These are phyloP conservation scores for Tremella fuciformis DNA, from an alignment of 768 basidiomycete species.

Conservation along the genomic window DNA sequence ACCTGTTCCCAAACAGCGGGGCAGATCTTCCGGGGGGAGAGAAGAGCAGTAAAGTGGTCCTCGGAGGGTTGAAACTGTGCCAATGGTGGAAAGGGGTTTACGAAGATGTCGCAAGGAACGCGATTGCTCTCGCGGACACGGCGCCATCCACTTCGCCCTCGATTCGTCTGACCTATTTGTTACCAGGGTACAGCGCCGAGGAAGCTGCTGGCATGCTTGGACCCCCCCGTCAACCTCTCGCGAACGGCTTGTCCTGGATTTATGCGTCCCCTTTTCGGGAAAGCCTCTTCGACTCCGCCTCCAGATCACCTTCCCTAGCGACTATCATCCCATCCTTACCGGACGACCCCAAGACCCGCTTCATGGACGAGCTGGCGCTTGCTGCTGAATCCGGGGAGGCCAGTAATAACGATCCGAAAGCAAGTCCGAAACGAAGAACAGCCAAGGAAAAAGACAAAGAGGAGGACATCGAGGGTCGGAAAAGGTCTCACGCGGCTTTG, in stretches of 20 bases:
- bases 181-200: slow-evolving; percentile 37
- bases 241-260: slow-evolving; percentile 55
- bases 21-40: background rate
- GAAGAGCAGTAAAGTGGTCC: slow-evolving; percentile 59
- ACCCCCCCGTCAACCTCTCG: slow-evolving; percentile 15
- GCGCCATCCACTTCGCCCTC: background rate
- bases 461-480: slow-evolving; percentile 13
- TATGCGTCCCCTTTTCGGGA: slow-evolving; percentile 19
- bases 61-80: slow-evolving; percentile 75
- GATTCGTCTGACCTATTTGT: slow-evolving; percentile 31
- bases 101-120: slow-evolving; percentile 56
- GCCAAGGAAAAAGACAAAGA: slow-evolving; percentile 36
- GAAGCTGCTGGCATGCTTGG: slow-evolving; percentile 45
- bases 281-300: slow-evolving; percentile 43
- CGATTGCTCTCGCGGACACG: background rate
- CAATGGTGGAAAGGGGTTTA: slow-evolving; percentile 88
- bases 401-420: background rate
- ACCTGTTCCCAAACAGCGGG: slow-evolving; percentile 86
- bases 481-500: slow-evolving; percentile 55
- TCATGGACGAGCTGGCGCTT: slow-evolving; percentile 78
- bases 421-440: slow-evolving; percentile 43
- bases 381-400: background rate
- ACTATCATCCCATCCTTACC: slow-evolving; percentile 82
- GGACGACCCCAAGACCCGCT: slow-evolving; percentile 95
- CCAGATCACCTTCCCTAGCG: slow-evolving; percentile 58